Evolutionary conservation across 768 basidiomycete genomes (phyloP).

Genomic region (Calocera cornea): DNA sequence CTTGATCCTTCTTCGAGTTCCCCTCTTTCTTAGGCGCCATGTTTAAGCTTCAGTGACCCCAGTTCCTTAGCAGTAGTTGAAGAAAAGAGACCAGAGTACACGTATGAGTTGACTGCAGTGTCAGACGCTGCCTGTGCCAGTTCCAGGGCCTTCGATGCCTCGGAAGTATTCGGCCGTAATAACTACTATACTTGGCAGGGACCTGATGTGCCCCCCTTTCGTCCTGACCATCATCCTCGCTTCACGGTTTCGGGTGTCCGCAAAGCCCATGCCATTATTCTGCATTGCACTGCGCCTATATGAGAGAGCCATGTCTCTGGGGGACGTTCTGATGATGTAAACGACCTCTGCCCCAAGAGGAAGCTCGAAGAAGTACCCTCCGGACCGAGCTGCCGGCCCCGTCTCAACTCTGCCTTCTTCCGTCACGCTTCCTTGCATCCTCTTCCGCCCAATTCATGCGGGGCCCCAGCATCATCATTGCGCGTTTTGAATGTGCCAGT

Average conservation of each 20-base stretch:
- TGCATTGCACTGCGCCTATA: too few species aligned
- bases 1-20: slow-evolving; percentile 86
- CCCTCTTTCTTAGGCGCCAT: slow-evolving; percentile 75
- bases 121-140: background rate
- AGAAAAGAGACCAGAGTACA: background rate
- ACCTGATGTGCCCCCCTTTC: too few species aligned
- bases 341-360: background rate
- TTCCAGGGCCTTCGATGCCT: background rate
- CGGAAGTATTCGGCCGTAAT: slow-evolving; percentile 1
- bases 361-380: background rate
- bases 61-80: background rate
- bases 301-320: too few species aligned
- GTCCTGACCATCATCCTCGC: too few species aligned
- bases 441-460: background rate
- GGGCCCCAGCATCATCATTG: background rate
- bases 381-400: background rate
- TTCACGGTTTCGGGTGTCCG: too few species aligned
- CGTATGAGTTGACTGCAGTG: background rate
- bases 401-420: background rate
- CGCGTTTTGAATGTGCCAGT: too few species aligned
- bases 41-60: background rate
- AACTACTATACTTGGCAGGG: too few species aligned
- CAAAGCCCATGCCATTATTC: too few species aligned
- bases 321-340: too few species aligned
- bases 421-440: background rate